Base-by-base conservation (phyloP, 2,329 filamentous ascomycete genomes). In the Fusarium oxysporum region DNA sequence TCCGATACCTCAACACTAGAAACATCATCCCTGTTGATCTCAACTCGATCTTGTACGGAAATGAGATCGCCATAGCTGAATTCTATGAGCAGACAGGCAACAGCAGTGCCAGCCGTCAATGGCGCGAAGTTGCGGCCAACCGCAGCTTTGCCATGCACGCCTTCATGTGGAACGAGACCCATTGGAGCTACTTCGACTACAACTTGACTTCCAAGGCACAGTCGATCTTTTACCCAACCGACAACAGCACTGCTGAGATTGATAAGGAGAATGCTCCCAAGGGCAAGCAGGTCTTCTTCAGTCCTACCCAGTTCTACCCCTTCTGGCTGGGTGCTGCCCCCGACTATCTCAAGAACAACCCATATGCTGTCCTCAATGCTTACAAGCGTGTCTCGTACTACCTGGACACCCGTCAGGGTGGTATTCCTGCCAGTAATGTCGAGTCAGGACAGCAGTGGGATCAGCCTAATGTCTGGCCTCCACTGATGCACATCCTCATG, bases 281-380 rank as follows among this genome's bases (percentile, higher is more conserved):
- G 2, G 89, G 87, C 44, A 79, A 87, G 43, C 89, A 92, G 77
- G 82, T 91, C 28, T 76, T 87, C 65, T 91, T 92, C 77, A 81
- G 87, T 65, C 80, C 88, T 13, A 86, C 86, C 1, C 90, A 92
- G 78, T 88, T 91, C 79, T 92, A 90, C 78, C 91, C 91, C 4
- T 92, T 92, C 84, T 92, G 91, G 90, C 88, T 89, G 3, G 90
- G 91, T 25, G 89, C 91, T 3, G 91, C 90, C 0, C 89, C 90
- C 0, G 76, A 79, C 0, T 81, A 85, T 65, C 83, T 92, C 71
- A 89, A 86, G 77, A 82, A 87, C 70, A 89, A 92, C 78, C 88
- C 91, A 1, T 82, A 85, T 25, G 88, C 89, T 6, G 85, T 92
- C 30, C 84, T 85, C 61, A 83, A 81, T 23, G 87, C 86, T 1